Percentiles rank a stretch among this genome's conserved stretches.
Conservation (phyloP, 1,284 basidiomycete genomes). For the Apiotrichum brassicae region DNA sequence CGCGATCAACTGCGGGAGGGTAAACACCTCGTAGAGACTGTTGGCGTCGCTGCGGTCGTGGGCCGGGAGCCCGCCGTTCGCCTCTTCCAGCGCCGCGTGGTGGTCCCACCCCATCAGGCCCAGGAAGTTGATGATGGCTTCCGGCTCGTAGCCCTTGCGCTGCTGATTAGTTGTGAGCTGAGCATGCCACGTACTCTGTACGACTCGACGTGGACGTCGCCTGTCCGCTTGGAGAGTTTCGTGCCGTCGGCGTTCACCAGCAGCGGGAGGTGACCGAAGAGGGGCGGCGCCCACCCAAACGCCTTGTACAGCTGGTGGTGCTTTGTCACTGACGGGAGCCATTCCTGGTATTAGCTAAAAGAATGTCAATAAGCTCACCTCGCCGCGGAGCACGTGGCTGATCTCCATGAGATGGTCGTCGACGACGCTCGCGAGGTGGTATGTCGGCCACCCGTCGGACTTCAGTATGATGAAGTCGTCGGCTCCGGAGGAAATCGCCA, state of each 20-base stretch:
- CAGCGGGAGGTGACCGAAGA: constrained; percentile 86
- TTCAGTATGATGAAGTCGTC: constrained; percentile 93
- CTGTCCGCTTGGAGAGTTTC: constrained; percentile 91
- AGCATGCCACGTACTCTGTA: constrained; percentile 60
- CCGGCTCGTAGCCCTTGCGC: constrained; percentile 77
- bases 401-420: constrained; percentile 96
- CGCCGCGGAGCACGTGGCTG: constrained; percentile 89
- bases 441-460: constrained; percentile 88
- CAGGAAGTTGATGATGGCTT: constrained; percentile 86
- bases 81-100: constrained; percentile 27
- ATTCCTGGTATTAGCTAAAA: constrained; percentile 55
- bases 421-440: constrained; percentile 91
- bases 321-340: constrained; percentile 89
- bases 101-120: constrained; percentile 88
- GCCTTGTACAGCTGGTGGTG: constrained; percentile 85
- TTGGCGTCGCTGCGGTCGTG: constrained; percentile 35
- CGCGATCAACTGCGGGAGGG: constrained; percentile 32
- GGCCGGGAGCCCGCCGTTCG: constrained; percentile 27
- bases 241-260: constrained; percentile 83
- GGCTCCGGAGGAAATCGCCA: constrained; percentile 13
- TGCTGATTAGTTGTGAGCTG: constrained; percentile 14
- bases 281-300: constrained; percentile 64
- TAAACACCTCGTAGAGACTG: constrained; percentile 39
- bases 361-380: constrained; percentile 53
- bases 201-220: constrained; percentile 77